Conservation (phyloP, 225 moss, liverwort and hornwort species). For the Polytrichum commune region DNA sequence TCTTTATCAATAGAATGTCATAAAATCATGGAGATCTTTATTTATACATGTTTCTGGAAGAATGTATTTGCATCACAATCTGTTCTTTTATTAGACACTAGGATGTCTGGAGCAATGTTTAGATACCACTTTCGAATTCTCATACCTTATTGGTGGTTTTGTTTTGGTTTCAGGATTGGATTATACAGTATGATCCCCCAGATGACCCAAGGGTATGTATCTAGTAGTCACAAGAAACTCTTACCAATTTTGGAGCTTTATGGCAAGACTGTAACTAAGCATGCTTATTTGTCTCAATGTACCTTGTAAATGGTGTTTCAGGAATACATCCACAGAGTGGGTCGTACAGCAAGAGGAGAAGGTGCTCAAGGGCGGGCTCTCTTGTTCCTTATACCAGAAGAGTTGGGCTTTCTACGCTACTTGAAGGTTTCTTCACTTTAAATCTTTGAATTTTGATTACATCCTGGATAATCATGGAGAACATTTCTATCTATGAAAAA, state of each 20-base stretch:
- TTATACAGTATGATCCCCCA: slow-evolving; percentile 92
- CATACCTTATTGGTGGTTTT: background rate
- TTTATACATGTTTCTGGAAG: too few species aligned
- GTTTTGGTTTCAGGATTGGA: slow-evolving; percentile 73
- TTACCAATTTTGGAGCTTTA: too few species aligned
- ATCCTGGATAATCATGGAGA: too few species aligned
- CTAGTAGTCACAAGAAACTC: too few species aligned
- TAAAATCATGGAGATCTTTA: too few species aligned
- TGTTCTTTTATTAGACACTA: too few species aligned
- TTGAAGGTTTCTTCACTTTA: slow-evolving; percentile 37
- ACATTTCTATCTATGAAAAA: too few species aligned
- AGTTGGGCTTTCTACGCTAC: slow-evolving; percentile 80
- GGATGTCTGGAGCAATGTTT: too few species aligned
- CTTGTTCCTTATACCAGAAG: slow-evolving; percentile 89
- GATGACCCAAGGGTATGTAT: slow-evolving; percentile 79
- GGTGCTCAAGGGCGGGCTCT: slow-evolving; percentile 84
- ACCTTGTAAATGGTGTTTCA: slow-evolving; percentile 14
- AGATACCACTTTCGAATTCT: too few species aligned
- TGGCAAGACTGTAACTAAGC: too few species aligned
- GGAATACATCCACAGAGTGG: slow-evolving; percentile 98
- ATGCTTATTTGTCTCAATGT: too few species aligned
- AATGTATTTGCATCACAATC: too few species aligned
- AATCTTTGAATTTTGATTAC: background rate
- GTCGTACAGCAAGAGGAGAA: slow-evolving; percentile 96
- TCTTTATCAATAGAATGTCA: background rate